phyloP scores from a whole-genome alignment of 179 eudicot species.

The Drosera spatulata region DNA sequence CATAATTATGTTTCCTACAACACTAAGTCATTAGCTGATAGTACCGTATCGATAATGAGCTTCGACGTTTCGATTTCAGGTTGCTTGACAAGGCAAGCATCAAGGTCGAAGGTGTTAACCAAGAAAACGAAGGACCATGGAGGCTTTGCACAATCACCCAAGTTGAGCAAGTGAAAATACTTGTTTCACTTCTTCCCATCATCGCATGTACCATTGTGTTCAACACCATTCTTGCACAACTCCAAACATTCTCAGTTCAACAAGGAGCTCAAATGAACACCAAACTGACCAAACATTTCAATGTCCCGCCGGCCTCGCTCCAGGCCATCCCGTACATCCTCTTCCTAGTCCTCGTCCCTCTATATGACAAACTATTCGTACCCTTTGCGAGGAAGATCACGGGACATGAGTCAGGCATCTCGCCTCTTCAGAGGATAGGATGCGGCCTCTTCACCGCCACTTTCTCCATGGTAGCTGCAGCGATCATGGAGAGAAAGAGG shows the following conservation, averaged over 20 bases:
- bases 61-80: slow-evolving; percentile 21
- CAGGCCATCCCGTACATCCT: slow-evolving; percentile 85
- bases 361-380: slow-evolving; percentile 63
- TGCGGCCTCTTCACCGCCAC: slow-evolving; percentile 63
- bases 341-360: slow-evolving; percentile 66
- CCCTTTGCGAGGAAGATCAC: slow-evolving; percentile 60
- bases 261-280: slow-evolving; percentile 86
- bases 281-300: slow-evolving; percentile 36
- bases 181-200: slow-evolving; percentile 66
- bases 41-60: too few species aligned
- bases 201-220: slow-evolving; percentile 78
- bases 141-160: slow-evolving; percentile 53
- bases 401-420: slow-evolving; percentile 56
- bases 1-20: too few species aligned
- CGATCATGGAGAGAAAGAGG: slow-evolving; percentile 47
- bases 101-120: slow-evolving; percentile 13
- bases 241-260: slow-evolving; percentile 94
- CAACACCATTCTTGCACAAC: slow-evolving; percentile 86
- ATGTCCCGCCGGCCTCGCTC: slow-evolving; percentile 88
- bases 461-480: slow-evolving; percentile 78
- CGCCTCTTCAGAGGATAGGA: slow-evolving; percentile 72
- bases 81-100: slow-evolving; percentile 85
- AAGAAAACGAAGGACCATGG: slow-evolving; percentile 37
- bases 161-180: slow-evolving; percentile 81
- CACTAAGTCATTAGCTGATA: too few species aligned